These are phyloP conservation scores for Kwoniella sp. DNA, from an alignment of 768 basidiomycete genomes.

Conservation along the genomic window DNA sequence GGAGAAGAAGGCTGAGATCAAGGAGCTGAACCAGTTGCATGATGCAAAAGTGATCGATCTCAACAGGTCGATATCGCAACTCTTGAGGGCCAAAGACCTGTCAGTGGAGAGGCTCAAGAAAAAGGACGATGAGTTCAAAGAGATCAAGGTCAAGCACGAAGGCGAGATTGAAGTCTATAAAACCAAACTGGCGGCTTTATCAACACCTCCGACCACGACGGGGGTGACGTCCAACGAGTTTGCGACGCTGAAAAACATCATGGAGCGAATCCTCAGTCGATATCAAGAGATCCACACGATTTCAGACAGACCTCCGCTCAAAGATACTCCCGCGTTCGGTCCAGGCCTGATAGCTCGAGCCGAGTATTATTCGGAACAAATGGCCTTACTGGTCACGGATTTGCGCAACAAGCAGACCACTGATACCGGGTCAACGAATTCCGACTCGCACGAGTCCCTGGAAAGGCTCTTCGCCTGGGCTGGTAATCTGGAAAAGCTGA, in stretches of 20 bases:
- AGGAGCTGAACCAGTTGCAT: constrained; percentile 3
- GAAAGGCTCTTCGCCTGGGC: constrained; percentile 57
- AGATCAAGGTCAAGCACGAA: constrained; percentile 37
- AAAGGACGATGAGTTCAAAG: constrained; percentile 59
- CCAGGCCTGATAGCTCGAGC: neutral
- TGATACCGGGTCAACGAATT: neutral
- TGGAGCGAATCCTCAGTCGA: neutral
- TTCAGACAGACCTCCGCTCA: neutral
- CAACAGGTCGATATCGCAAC: neutral
- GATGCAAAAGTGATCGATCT: neutral
- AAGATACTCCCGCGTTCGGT: neutral
- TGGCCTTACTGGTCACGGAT: neutral
- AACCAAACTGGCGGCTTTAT: neutral
- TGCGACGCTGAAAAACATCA: neutral
- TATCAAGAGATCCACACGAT: neutral
- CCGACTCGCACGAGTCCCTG: constrained; percentile 56
- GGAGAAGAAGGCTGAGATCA: constrained; percentile 60
- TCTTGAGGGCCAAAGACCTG: constrained; percentile 3
- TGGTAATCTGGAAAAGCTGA: constrained; percentile 5
- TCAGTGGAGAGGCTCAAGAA: constrained; percentile 3
- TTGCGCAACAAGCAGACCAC: neutral
- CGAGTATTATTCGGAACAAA: neutral
- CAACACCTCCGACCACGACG: neutral
- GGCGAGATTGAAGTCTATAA: neutral
- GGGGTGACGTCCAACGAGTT: neutral